Base-by-base conservation (phyloP, 1,284 basidiomycete species). In the Rugosomyces carneus region DNA sequence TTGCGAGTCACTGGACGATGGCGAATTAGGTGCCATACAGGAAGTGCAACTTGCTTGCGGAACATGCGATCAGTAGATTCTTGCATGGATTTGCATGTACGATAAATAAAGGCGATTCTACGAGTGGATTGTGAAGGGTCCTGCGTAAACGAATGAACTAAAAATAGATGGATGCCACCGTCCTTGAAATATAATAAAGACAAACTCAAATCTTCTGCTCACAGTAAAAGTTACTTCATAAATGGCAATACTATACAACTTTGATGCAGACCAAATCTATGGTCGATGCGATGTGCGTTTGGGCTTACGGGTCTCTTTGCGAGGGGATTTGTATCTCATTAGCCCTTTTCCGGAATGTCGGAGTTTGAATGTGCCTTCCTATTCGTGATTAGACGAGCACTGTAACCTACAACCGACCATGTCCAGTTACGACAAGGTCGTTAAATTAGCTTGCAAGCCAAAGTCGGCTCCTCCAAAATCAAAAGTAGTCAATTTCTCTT, bases 401-500 rank as follows among this genome's bases (percentile, higher is more conserved):
- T 13, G 29, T 29, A 48, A 29, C 44, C 21, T 38, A 19, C 21
- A 27, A 15, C 29, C 45, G 46, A 48, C 53, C 63, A 86, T 87
- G 84, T 83, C 82, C 57, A 84, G 81, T 67, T 86, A 76, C 66
- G 87, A 90, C 69, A 90, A 90, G 71, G 78, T 88, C 59, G 84
- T 94, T 57, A 94, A 93, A 72, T 72, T 91, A 61, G 92, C 91
- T 19, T 93, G 89, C 70, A 95, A 96, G 74, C 89, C 93, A 37
- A 97, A 96, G 70, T 81, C 89, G 48, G 90, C 89, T 2, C 84
- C 90, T 6, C 93, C 93, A 52, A 97, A 97, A 68, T 68, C 89
- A 53, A 97, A 97, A 78, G 92, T 90, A 57, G 31, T 60, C 47
- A 16, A n/a, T 36, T 37, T 23, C 37, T 27, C 37, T 41, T 26